Evolutionary conservation across 202 grass and related monocot genomes (phyloP).

Genomic region (Schoenoplectus triqueter): DNA sequence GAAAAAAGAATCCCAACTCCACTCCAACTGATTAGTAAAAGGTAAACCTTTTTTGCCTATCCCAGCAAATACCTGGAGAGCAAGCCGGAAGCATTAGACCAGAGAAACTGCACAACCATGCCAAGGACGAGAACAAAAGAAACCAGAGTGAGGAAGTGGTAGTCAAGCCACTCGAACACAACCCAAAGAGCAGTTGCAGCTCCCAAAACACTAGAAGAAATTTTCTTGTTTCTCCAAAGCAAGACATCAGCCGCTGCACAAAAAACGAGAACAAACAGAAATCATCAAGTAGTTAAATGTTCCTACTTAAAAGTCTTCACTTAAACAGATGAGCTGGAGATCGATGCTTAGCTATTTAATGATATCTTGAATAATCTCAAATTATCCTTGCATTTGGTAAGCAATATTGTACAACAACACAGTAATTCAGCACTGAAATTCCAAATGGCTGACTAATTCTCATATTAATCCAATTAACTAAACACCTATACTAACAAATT

Average conservation of each 20-base stretch:
- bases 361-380: neutral
- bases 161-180: constrained; percentile 88
- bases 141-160: constrained; percentile 77
- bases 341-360: neutral
- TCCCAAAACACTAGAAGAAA: constrained; percentile 71
- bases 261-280: neutral
- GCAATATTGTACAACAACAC: neutral
- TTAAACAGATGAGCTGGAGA: neutral
- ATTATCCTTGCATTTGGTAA: neutral
- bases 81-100: constrained; percentile 56
- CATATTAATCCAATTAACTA: neutral
- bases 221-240: constrained; percentile 98
- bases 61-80: constrained; percentile 47
- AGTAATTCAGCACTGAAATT: neutral
- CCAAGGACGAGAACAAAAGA: constrained; percentile 61
- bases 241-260: constrained; percentile 77
- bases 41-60: neutral
- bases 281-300: neutral
- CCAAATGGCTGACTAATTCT: neutral
- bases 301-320: neutral
- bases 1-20: neutral
- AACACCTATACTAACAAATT: neutral
- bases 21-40: neutral
- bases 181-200: constrained; percentile 66
- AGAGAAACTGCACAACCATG: constrained; percentile 79